Conservation (phyloP, 2,329 filamentous ascomycete genomes). For the Calonectria ilicicola region DNA sequence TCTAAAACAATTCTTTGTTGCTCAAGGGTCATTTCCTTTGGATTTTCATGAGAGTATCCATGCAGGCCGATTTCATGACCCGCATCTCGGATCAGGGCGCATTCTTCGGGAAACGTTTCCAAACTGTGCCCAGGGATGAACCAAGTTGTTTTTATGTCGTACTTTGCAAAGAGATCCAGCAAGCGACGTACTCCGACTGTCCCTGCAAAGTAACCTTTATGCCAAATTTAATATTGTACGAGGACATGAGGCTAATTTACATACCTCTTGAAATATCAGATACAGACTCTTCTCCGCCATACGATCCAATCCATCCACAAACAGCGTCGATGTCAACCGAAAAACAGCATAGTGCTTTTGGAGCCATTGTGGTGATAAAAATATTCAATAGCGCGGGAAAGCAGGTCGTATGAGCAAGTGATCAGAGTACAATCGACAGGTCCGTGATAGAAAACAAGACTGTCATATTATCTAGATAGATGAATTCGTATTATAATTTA, state of each 20-base stretch:
- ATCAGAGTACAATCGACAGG: too few relatives aligned
- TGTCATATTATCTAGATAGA: too few relatives aligned
- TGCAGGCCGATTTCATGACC: constrained; percentile 50
- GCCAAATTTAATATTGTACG: not conserved
- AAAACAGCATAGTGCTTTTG: not conserved
- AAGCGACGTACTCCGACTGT: not conserved
- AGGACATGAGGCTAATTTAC: too few relatives aligned
- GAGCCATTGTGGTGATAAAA: not conserved
- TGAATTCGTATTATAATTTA: too few relatives aligned
- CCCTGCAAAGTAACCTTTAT: not conserved
- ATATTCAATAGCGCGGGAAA: too few relatives aligned
- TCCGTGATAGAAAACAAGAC: not conserved
- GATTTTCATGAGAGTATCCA: too few relatives aligned
- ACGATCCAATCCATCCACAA: not conserved
- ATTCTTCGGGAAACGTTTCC: constrained; percentile 62
- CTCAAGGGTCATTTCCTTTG: constrained; percentile 62
- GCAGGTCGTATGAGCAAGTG: too few relatives aligned
- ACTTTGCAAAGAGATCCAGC: constrained; percentile 73
- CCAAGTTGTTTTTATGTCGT: constrained; percentile 75
- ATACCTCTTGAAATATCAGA: constrained; percentile 1
- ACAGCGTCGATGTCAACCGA: not conserved
- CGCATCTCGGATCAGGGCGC: constrained; percentile 58
- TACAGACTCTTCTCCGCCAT: not conserved
- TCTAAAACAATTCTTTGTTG: constrained; percentile 82
- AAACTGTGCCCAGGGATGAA: constrained; percentile 64